These are phyloP conservation scores for Strobilomyces echinocephalus DNA, from an alignment of 768 basidiomycete species.

Conservation along the genomic window DNA sequence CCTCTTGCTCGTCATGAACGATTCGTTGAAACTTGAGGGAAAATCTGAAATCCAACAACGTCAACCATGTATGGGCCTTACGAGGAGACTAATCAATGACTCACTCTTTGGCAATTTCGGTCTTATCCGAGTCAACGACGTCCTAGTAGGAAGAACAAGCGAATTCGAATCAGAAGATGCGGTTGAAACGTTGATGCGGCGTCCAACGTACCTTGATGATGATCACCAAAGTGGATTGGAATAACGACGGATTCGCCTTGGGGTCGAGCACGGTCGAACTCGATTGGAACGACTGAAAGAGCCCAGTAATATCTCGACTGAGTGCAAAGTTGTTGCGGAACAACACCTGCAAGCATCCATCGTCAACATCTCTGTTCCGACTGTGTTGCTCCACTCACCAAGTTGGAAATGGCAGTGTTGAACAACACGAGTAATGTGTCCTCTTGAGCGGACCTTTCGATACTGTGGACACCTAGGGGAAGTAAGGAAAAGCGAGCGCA, in stretches of 20 bases:
- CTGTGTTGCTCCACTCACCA: constrained; percentile 41
- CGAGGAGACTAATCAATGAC: constrained; percentile 6
- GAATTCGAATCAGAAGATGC: too few relatives aligned
- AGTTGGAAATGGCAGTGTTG: constrained; percentile 61
- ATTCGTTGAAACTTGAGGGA: constrained; percentile 55
- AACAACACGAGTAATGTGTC: constrained; percentile 63
- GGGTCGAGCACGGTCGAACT: constrained; percentile 58
- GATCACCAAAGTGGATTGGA: constrained; percentile 54
- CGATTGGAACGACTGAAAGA: constrained; percentile 60
- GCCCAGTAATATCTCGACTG: constrained; percentile 53
- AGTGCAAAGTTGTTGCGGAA: constrained; percentile 65
- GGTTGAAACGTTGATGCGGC: too few relatives aligned
- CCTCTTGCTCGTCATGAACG: constrained; percentile 56
- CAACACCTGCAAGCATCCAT: constrained; percentile 39
- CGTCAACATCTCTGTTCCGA: neutral
- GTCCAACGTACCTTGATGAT: constrained; percentile 53
- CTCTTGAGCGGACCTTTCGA: constrained; percentile 60
- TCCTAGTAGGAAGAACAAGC: constrained; percentile 37
- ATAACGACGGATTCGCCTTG: constrained; percentile 51
- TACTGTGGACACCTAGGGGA: constrained; percentile 50
- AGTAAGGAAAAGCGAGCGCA: neutral
- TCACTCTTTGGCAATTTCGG: constrained; percentile 55
- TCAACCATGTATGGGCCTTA: neutral
- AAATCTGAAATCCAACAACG: constrained; percentile 35
- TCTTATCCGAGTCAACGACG: constrained; percentile 57